Evolutionary conservation across 441 rosid species (phyloP), one percentile per base, ranked within the genome.

Genomic region (Cnidoscolus chayamansa): DNA sequence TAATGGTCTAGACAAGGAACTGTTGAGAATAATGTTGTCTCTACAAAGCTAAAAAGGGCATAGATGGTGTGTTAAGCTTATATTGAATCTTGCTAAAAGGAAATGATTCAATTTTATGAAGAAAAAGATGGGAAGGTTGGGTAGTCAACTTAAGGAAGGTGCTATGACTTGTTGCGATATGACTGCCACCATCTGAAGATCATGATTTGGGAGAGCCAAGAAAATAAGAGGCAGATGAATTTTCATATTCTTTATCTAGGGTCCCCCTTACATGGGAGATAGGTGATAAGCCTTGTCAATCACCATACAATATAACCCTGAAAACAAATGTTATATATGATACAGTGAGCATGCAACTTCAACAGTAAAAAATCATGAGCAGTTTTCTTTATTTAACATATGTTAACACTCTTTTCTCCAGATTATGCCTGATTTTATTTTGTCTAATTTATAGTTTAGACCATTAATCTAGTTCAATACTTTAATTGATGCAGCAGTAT

Each of bases 71-170:
- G 37, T 48, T 55, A 47, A 63, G 37, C 70, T 70, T 61, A 40
- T 72, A 63, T 63, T 64, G 16, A 57, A 66, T 72, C 70, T 59
- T 61, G 47, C 20, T 15, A 48, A 73, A 35, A 58, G 59, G 40
- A 67, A 16, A 56, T 3, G 56, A 43, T 49, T 57, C 15, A 53
- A 66, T 31, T 58, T 63, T n/a, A 53, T 19, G 50, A 30, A 25
- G 5, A 63, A 69, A 60, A 51, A 49, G 48, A 51, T 19, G 62
- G 51, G 61, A 71, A 57, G 80, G 80, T 75, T 79, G 81, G 32
- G 77, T 16, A 17, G 84, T 83, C 84, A 67, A 81, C 81, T 71
- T 74, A 63, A 72, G 68, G 74, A 72, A 80, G 79, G 78, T 81
- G 86, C 67, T 71, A 40, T 32, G 68, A 49, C 32, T 48, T 67